Base-by-base conservation (phyloP, 108 stramenopile species). In the Conticribra weissflogii region DNA sequence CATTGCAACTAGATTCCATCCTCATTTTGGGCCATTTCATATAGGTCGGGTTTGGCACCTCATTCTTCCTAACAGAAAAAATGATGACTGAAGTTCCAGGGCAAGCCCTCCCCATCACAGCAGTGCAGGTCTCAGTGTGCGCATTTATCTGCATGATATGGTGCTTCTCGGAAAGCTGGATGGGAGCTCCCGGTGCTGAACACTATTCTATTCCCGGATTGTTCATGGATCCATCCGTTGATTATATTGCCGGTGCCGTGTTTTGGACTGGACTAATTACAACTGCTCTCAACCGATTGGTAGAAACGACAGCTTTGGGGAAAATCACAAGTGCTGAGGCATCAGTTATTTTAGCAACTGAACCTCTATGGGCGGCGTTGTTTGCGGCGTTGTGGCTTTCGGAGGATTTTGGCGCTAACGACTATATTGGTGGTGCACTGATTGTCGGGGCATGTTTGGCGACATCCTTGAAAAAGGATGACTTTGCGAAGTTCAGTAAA, bases 341-440 rank as follows among this genome's bases (percentile, higher is more conserved):
- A 49, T 72, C 83, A 19, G 90, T 91, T 18, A 76, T 91, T 24
- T 66, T 91, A 61, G 85, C 87, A 2, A 86, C 84, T 7, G 90
- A 91, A 59, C 87, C 90, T 0, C 45, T 91, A n/a, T 91, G 87
- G 87, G 90, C 87, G 3, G 85, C 87, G 17, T 56, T 83, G 0
- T 88, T 91, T 70, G 85, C 83, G 9, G 56, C 79, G 3, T 21
- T 83, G 12, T 66, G 79, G 33, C 47, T 88, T 7, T 47, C 55
- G 21, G 81, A 84, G 41, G 41, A 60, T 14, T 76, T 90, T 52
- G 70, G 76, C 23, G 9, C 36, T 0, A 60, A 72, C 29, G 87
- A 88, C 52, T 57, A 48, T 22, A 71, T 76, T 0, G 87, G 87
- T 0, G 87, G 87, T 46, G 66, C 50, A 0, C 41, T 85, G 18